These are phyloP conservation scores for Verticillium longisporum DNA, from an alignment of 2,329 filamentous ascomycete genomes.

Conservation along the genomic window DNA sequence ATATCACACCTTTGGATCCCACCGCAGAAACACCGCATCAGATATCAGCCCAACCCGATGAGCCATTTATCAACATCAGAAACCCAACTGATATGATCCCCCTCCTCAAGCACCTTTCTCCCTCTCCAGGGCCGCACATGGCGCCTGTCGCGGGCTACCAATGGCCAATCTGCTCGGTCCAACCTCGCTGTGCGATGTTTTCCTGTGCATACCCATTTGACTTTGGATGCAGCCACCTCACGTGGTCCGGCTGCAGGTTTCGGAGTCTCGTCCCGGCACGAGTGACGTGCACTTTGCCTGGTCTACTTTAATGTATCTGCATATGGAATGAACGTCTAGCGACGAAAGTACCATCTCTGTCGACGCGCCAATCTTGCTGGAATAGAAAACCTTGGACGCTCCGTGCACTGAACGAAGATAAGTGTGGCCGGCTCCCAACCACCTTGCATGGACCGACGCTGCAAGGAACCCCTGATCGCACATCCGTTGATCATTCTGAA, in stretches of 20 bases:
- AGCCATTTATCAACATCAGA: neutral
- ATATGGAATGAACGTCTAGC: neutral
- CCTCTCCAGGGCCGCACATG: neutral
- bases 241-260: neutral
- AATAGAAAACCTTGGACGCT: too few species aligned
- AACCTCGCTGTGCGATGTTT: neutral
- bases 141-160: neutral
- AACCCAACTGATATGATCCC: neutral
- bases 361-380: too few species aligned
- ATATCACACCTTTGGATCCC: neutral
- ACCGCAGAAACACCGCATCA: neutral
- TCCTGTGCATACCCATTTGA: neutral
- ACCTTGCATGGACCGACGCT: too few species aligned
- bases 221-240: neutral
- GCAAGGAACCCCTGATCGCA: too few species aligned
- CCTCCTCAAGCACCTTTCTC: neutral
- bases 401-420: too few species aligned
- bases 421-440: too few species aligned
- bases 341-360: too few species aligned
- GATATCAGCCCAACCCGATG: neutral
- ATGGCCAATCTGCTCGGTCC: neutral
- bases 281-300: neutral
- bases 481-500: too few species aligned
- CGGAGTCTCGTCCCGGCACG: neutral
- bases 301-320: neutral